Conservation (phyloP, 495 filamentous ascomycete genomes). For the Trichocladium uniseriatum region DNA sequence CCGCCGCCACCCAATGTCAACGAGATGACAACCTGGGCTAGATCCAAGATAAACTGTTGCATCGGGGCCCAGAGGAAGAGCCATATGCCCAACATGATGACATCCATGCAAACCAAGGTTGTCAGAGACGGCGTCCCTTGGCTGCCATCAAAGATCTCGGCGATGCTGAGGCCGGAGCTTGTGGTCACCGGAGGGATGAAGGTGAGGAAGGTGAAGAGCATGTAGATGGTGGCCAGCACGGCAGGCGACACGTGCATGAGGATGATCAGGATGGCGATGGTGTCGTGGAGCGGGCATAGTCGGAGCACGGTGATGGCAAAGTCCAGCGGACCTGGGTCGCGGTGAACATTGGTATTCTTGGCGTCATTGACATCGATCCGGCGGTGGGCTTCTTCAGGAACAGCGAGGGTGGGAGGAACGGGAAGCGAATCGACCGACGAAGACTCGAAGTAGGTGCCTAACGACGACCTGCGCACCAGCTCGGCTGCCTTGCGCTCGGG, state of each 20-base stretch:
- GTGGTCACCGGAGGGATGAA: conserved; percentile 72
- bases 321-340: conserved; percentile 55
- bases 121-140: conserved; percentile 61
- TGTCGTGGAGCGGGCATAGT: conserved; percentile 88
- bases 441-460: conserved; percentile 40
- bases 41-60: conserved; percentile 80
- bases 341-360: conserved; percentile 57
- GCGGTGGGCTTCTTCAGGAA: conserved; percentile 43
- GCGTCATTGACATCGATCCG: conserved; percentile 56
- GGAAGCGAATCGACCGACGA: conserved; percentile 40
- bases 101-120: conserved; percentile 74
- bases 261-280: conserved; percentile 95
- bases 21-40: conserved; percentile 95
- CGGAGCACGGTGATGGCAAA: conserved; percentile 76
- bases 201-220: conserved; percentile 85
- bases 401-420: conserved; percentile 28
- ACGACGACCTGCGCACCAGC: conserved; percentile 34
- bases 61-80: conserved; percentile 82
- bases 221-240: conserved; percentile 80
- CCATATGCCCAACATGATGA: conserved; percentile 73
- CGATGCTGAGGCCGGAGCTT: conserved; percentile 43
- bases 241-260: conserved; percentile 92
- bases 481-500: conserved; percentile 32
- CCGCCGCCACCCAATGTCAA: conserved; percentile 85
- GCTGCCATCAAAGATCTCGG: conserved; percentile 44